phyloP scores from a whole-genome alignment of 2,329 filamentous ascomycete species.

The Metarhizium anisopliae region DNA sequence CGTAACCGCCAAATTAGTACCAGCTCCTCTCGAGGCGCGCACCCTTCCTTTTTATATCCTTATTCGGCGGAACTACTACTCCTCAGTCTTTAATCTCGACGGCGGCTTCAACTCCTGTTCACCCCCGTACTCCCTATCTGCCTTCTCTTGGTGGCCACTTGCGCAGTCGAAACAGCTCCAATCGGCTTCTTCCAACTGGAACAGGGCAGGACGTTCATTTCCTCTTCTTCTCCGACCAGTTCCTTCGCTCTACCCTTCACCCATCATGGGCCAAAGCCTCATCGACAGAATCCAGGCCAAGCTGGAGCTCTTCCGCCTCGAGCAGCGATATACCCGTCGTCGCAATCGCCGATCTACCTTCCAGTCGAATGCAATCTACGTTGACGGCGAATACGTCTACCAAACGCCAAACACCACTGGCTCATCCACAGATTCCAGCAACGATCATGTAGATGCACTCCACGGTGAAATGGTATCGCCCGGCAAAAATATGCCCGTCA shows the following conservation, averaged over 20 bases:
- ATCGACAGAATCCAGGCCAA: conserved; percentile 55
- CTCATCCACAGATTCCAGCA: conserved; percentile 39
- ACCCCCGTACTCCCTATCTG: background rate
- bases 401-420: conserved; percentile 51
- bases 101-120: no score
- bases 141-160: background rate
- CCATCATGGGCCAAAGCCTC: conserved; percentile 40
- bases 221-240: conserved; percentile 1
- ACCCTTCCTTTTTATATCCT: background rate
- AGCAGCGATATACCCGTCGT: conserved; percentile 88
- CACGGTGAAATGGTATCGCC: conserved; percentile 23
- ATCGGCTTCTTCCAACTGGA: background rate
- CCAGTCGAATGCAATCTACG: conserved; percentile 80
- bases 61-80: background rate
- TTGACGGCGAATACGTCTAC: conserved; percentile 93
- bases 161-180: background rate
- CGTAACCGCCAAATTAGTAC: background rate
- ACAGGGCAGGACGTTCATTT: background rate
- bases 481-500: conserved; percentile 11
- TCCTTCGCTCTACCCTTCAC: conserved; percentile 8
- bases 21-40: background rate
- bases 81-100: no score
- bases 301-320: conserved; percentile 87
- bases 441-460: conserved; percentile 25
- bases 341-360: conserved; percentile 82